Percentiles rank a stretch among this genome's conserved stretches.
Conservation (phyloP, 495 filamentous ascomycete species). For the Hypoxylon intermedium region DNA sequence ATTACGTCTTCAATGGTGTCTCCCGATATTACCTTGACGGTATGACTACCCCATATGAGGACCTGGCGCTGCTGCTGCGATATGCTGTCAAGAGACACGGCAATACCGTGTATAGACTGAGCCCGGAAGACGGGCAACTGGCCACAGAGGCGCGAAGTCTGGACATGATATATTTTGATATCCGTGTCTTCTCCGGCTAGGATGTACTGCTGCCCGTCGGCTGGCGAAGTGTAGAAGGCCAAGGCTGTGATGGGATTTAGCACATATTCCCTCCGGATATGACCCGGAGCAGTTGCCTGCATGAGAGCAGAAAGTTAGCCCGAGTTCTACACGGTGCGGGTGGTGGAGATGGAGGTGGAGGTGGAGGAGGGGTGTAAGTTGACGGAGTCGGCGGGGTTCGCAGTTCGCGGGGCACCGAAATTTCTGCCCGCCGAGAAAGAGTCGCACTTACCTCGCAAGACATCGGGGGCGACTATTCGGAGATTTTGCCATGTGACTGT, state of each 20-base stretch:
- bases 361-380: too few species aligned
- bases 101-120: constrained; percentile 75
- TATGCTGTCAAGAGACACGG: constrained; percentile 40
- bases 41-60: constrained; percentile 66
- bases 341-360: too few species aligned
- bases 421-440: constrained; percentile 2
- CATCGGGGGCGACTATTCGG: constrained; percentile 25
- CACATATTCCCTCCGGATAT: constrained; percentile 45
- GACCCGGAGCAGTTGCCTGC: constrained; percentile 14
- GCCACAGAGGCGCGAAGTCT: constrained; percentile 44
- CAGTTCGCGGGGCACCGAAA: constrained; percentile 5
- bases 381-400: background rate
- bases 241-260: constrained; percentile 66
- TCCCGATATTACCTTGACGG: constrained; percentile 39
- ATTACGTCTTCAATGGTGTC: constrained; percentile 33
- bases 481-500: constrained; percentile 23
- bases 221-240: constrained; percentile 49
- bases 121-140: constrained; percentile 61
- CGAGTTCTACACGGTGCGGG: too few species aligned
- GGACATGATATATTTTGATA: constrained; percentile 65
- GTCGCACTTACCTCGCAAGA: constrained; percentile 38
- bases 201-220: constrained; percentile 52
- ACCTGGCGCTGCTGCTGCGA: constrained; percentile 33
- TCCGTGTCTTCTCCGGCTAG: constrained; percentile 78
- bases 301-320: constrained; percentile 24